These are phyloP conservation scores for Globisporangium solare DNA, from an alignment of 352 stramenopile species.

Conservation along the genomic window DNA sequence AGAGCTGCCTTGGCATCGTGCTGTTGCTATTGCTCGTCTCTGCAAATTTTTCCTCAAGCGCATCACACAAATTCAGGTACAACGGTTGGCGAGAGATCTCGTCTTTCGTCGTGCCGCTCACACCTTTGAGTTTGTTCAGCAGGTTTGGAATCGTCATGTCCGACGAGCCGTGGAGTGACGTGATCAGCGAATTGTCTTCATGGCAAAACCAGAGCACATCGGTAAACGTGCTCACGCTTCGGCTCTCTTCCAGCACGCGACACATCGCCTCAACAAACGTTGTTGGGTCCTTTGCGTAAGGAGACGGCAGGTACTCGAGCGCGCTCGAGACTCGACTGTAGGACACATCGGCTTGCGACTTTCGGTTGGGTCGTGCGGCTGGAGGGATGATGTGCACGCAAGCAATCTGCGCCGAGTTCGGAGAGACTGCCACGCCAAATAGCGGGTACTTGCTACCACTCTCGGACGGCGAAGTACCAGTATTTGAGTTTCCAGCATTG, in stretches of 20 bases:
- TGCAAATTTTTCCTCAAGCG: conserved; percentile 41
- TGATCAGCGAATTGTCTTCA: conserved; percentile 56
- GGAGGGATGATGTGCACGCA: conserved; percentile 70
- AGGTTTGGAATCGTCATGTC: conserved; percentile 49
- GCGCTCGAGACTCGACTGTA: conserved; percentile 73
- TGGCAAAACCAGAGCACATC: conserved; percentile 81
- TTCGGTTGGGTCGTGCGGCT: conserved; percentile 72
- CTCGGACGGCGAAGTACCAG: neutral
- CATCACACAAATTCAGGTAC: conserved; percentile 56
- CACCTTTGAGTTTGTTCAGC: conserved; percentile 48
- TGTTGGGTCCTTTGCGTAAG: conserved; percentile 32
- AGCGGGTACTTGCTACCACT: conserved; percentile 53
- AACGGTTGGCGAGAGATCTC: conserved; percentile 39
- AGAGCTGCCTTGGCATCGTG: neutral
- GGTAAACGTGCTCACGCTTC: conserved; percentile 56
- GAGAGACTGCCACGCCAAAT: conserved; percentile 66
- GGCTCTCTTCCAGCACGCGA: conserved; percentile 44
- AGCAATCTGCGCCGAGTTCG: conserved; percentile 62
- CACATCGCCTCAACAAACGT: conserved; percentile 50
- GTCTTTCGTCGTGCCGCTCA: conserved; percentile 12
- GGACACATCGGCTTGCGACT: conserved; percentile 80
- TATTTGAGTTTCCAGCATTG: neutral
- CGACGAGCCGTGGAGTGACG: conserved; percentile 42
- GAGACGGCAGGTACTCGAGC: conserved; percentile 67
- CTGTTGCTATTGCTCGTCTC: neutral